These are phyloP conservation scores for Simplicillium sp. DNA, from an alignment of 2,329 filamentous ascomycete species.

Conservation along the genomic window DNA sequence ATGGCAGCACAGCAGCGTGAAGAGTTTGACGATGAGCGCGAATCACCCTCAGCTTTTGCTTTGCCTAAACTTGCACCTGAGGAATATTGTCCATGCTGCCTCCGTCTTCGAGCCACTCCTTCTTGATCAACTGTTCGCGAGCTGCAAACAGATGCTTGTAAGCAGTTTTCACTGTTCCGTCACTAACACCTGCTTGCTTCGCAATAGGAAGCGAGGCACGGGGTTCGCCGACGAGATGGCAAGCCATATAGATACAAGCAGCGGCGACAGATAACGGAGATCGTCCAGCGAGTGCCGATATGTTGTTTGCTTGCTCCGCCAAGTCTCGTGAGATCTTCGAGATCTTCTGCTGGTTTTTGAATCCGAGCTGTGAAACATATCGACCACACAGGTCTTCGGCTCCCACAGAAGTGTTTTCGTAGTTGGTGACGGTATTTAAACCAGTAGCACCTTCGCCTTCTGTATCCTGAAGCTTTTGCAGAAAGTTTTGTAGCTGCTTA, in stretches of 20 bases:
- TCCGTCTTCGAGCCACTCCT: slow-evolving; percentile 64
- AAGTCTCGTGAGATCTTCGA: slow-evolving; percentile 73
- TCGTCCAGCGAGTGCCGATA: slow-evolving; percentile 78
- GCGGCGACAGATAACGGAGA: slow-evolving; percentile 91
- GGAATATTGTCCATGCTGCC: slow-evolving; percentile 66
- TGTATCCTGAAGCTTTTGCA: slow-evolving; percentile 62
- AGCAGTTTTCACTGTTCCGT: slow-evolving; percentile 91
- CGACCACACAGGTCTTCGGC: slow-evolving; percentile 80
- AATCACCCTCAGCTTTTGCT: no score
- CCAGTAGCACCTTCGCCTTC: slow-evolving; percentile 34
- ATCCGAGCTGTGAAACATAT: slow-evolving; percentile 76
- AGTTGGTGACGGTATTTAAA: slow-evolving; percentile 53
- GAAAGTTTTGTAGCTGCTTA: slow-evolving; percentile 83
- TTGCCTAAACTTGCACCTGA: slow-evolving; percentile 20
- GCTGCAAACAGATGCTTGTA: slow-evolving; percentile 81
- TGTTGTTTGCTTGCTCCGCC: slow-evolving; percentile 65
- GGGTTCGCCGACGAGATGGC: slow-evolving; percentile 70
- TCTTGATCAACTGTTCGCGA: slow-evolving; percentile 63
- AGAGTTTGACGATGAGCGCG: no score
- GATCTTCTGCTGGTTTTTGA: slow-evolving; percentile 61
- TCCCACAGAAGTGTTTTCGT: slow-evolving; percentile 69
- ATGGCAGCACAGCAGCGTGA: not conserved
- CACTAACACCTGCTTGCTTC: slow-evolving; percentile 76
- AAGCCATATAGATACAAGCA: slow-evolving; percentile 94
- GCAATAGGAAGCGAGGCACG: slow-evolving; percentile 84